These are phyloP conservation scores for Aspergillus melleus DNA, from an alignment of 2,329 filamentous ascomycete genomes.

Conservation along the genomic window DNA sequence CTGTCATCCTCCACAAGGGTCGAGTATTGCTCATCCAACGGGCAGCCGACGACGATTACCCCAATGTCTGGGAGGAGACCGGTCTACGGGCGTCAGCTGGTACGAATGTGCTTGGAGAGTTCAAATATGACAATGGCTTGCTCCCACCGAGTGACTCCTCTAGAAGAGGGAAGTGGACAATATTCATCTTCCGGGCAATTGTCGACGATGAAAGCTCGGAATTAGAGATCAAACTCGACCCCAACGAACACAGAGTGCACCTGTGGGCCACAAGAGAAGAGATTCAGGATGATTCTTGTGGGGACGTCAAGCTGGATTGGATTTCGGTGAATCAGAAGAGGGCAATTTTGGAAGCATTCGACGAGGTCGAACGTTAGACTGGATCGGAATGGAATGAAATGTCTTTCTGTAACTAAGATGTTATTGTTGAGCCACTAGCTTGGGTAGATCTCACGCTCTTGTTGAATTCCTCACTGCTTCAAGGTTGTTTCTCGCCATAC, in stretches of 20 bases:
- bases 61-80: neutral
- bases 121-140: neutral
- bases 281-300: neutral
- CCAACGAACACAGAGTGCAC: neutral
- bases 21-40: neutral
- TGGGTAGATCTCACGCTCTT: too few relatives aligned
- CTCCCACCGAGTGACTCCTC: too few relatives aligned
- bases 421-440: too few relatives aligned
- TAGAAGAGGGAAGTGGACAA: neutral
- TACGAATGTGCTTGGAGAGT: neutral
- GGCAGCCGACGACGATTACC: neutral
- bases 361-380: too few relatives aligned
- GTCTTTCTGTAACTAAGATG: too few relatives aligned
- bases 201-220: neutral
- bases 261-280: neutral
- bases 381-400: too few relatives aligned
- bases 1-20: neutral
- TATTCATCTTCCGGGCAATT: neutral
- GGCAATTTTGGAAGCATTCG: neutral
- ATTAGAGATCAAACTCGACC: neutral
- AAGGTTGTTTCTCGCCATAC: too few relatives aligned
- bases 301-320: neutral
- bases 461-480: too few relatives aligned
- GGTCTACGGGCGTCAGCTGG: neutral
- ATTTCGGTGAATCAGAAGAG: neutral